Conservation (phyloP, 2,329 filamentous ascomycete species). For the Fusarium palustre region DNA sequence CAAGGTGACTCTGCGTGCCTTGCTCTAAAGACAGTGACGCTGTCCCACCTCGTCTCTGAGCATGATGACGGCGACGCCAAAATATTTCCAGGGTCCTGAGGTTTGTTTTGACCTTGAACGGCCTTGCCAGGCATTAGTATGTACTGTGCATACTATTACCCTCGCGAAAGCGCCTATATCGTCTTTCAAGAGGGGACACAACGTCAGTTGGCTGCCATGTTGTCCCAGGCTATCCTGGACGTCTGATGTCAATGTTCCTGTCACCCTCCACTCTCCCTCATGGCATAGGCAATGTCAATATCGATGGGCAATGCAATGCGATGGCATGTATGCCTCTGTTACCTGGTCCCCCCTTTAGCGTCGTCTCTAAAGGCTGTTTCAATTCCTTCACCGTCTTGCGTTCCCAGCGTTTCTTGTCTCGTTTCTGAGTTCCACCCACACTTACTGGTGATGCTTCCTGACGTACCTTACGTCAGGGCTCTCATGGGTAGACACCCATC, state of each 20-base stretch:
- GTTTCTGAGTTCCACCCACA: conserved; percentile 45
- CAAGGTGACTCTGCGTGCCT: conserved; percentile 21
- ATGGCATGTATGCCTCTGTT: conserved; percentile 34
- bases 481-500: conserved; percentile 46
- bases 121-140: conserved; percentile 8
- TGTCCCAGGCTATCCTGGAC: conserved; percentile 41
- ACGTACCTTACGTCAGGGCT: conserved; percentile 50
- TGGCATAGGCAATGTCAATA: conserved; percentile 14
- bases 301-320: conserved; percentile 18
- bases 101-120: conserved; percentile 35
- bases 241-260: conserved; percentile 45
- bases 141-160: conserved; percentile 5
- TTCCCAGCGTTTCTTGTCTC: conserved; percentile 47
- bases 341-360: conserved; percentile 30
- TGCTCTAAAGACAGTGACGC: conserved; percentile 33
- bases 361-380: conserved; percentile 44
- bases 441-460: conserved; percentile 39
- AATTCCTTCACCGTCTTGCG: conserved; percentile 50
- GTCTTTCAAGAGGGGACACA: conserved; percentile 42
- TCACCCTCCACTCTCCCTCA: conserved; percentile 36
- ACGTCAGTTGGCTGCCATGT: conserved; percentile 43
- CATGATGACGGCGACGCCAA: conserved; percentile 44
- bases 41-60: conserved; percentile 44
- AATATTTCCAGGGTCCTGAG: conserved; percentile 40
- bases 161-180: conserved; percentile 37